Percentiles rank a stretch among this genome's conserved stretches.
phyloP scores from a whole-genome alignment of 202 grass and related monocot genomes.

The Brachypodium distachyon region DNA sequence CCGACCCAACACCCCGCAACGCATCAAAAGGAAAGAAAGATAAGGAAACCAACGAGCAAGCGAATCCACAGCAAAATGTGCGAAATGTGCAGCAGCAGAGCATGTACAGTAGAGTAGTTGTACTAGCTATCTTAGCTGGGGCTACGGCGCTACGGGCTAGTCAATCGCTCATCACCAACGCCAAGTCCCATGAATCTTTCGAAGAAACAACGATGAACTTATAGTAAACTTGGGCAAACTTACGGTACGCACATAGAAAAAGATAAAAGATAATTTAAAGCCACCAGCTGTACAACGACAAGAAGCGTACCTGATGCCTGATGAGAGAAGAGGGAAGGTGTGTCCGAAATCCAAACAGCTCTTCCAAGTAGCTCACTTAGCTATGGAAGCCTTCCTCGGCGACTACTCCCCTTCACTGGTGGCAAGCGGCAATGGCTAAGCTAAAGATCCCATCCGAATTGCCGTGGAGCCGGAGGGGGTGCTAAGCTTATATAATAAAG shows the following conservation, averaged over 20 bases:
- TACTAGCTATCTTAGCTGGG: neutral
- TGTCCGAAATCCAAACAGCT: neutral
- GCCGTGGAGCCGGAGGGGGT: neutral
- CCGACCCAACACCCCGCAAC: neutral
- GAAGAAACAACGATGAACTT: too few relatives aligned
- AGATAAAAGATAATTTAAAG: neutral
- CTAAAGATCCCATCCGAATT: neutral
- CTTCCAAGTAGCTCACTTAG: neutral
- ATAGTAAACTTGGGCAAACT: neutral
- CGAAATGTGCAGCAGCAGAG: neutral
- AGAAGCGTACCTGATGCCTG: neutral
- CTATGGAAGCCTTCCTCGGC: neutral
- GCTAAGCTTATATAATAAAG: constrained; percentile 34
- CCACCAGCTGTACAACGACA: neutral
- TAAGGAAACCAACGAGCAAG: neutral
- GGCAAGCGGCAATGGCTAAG: neutral
- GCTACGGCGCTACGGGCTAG: neutral
- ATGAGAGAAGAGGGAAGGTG: neutral
- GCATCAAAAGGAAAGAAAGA: neutral
- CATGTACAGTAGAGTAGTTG: neutral
- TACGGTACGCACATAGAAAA: neutral
- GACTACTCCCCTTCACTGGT: neutral
- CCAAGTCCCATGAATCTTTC: neutral
- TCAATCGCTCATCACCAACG: neutral
- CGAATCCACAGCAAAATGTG: neutral